A percentile compares a stretch with the other conserved stretches of the same genome.
These are phyloP conservation scores for Solidago caesia DNA, from an alignment of 129 eudicot species.

Conservation along the genomic window DNA sequence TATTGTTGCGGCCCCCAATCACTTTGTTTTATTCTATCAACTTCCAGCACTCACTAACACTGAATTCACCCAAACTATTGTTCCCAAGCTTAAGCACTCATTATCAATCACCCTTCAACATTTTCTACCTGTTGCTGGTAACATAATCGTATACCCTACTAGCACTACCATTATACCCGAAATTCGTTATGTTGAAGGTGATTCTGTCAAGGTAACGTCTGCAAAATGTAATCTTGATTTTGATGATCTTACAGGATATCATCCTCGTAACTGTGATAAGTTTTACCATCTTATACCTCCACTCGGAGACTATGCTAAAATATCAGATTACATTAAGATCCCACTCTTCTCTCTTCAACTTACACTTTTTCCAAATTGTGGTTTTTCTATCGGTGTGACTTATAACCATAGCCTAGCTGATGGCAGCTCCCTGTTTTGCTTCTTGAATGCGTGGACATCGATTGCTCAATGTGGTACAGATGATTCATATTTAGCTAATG, in stretches of 20 bases:
- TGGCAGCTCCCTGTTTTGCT: slow-evolving; percentile 25
- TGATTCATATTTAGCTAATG: neutral
- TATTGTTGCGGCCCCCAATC: neutral
- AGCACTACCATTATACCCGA: neutral
- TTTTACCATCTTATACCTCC: too few species aligned
- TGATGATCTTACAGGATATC: too few species aligned
- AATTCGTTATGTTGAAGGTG: neutral
- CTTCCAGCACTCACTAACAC: neutral
- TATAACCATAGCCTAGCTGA: slow-evolving; percentile 35
- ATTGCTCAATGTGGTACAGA: slow-evolving; percentile 5
- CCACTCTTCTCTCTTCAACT: slow-evolving; percentile 25
- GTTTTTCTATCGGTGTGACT: slow-evolving; percentile 30
- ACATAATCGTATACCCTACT: neutral
- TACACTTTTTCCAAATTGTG: slow-evolving; percentile 36
- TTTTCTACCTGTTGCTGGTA: too few species aligned
- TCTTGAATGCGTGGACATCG: slow-evolving; percentile 36
- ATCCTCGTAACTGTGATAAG: too few species aligned
- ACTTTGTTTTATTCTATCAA: neutral
- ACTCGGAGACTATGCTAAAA: slow-evolving; percentile 6
- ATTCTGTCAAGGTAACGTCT: neutral
- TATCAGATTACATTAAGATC: neutral
- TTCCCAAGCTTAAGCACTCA: slow-evolving; percentile 24
- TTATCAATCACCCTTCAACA: too few species aligned
- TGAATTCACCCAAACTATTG: slow-evolving; percentile 19
- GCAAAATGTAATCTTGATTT: too few species aligned